A percentile compares a stretch with the other conserved stretches of the same genome.
These are phyloP conservation scores for Oxyria digyna DNA, from an alignment of 148 eudicot genomes.

Conservation along the genomic window DNA sequence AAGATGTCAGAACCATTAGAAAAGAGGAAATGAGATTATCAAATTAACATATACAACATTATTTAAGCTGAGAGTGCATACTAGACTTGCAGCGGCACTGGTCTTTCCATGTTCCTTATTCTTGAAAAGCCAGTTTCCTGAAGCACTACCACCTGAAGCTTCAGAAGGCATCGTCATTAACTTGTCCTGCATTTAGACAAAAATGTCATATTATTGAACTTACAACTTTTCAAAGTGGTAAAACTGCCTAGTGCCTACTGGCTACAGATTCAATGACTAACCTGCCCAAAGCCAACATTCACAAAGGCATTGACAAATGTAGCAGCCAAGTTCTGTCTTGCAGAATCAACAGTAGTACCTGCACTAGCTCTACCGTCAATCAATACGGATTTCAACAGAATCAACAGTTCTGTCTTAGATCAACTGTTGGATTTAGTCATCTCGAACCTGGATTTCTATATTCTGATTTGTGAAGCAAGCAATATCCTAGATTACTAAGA, in stretches of 20 bases:
- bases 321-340: constrained; percentile 91
- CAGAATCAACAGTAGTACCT: constrained; percentile 85
- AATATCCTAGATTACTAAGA: too few relatives aligned
- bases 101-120: constrained; percentile 94
- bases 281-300: constrained; percentile 97
- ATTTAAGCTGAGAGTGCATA: constrained; percentile 22
- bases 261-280: too few relatives aligned
- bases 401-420: too few relatives aligned
- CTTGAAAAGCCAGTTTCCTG: constrained; percentile 89
- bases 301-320: constrained; percentile 98
- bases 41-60: too few relatives aligned
- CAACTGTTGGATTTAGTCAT: too few relatives aligned
- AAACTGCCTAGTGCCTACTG: too few relatives aligned
- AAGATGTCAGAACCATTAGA: neutral
- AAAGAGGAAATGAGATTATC: neutral
- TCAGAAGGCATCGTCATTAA: constrained; percentile 77
- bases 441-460: too few relatives aligned
- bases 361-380: constrained; percentile 95
- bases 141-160: constrained; percentile 56
- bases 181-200: constrained; percentile 93
- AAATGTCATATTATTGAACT: too few relatives aligned
- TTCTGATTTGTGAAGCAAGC: too few relatives aligned
- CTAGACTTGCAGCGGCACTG: constrained; percentile 99
- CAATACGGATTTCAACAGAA: too few relatives aligned
- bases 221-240: too few relatives aligned